A percentile compares a stretch with the other conserved stretches of the same genome.
Evolutionary conservation across 2,329 filamentous ascomycete species (phyloP).

Genomic region (Pseudogymnoascus sp.): DNA sequence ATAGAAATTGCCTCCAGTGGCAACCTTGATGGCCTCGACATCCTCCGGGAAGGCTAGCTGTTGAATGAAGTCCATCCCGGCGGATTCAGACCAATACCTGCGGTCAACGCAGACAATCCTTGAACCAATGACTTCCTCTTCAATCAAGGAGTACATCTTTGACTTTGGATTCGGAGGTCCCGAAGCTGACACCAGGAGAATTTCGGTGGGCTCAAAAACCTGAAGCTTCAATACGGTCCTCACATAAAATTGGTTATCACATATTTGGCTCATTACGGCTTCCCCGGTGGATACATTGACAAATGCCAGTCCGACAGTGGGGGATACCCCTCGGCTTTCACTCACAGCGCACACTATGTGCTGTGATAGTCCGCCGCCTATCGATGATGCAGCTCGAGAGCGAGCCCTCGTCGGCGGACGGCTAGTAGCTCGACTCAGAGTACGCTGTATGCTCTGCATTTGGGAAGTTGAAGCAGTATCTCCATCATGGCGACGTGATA

Average conservation of each 20-base stretch:
- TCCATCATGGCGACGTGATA: conserved; percentile 20
- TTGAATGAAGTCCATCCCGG: conserved; percentile 69
- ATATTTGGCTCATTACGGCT: conserved; percentile 79
- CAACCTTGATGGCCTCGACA: conserved; percentile 69
- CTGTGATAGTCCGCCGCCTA: conserved; percentile 45
- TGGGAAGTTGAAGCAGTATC: conserved; percentile 26
- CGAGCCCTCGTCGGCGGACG: conserved; percentile 25
- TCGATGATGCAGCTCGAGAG: conserved; percentile 23
- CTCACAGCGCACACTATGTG: conserved; percentile 80
- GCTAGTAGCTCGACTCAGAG: conserved; percentile 24
- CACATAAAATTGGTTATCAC: conserved; percentile 85
- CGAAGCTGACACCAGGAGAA: conserved; percentile 68
- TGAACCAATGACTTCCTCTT: conserved; percentile 59
- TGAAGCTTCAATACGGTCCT: conserved; percentile 79
- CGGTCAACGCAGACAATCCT: conserved; percentile 60
- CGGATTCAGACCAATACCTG: conserved; percentile 72
- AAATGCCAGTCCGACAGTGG: conserved; percentile 77
- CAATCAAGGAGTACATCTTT: conserved; percentile 64
- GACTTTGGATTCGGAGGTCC: conserved; percentile 57
- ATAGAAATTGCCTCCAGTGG: conserved; percentile 75
- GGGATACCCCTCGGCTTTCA: conserved; percentile 79
- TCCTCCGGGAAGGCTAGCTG: conserved; percentile 73
- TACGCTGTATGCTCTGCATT: conserved; percentile 20
- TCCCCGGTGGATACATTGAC: conserved; percentile 80
- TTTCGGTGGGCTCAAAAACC: conserved; percentile 69